Base-by-base conservation (phyloP, 2,329 filamentous ascomycete species). In the Epichloe typhina region DNA sequence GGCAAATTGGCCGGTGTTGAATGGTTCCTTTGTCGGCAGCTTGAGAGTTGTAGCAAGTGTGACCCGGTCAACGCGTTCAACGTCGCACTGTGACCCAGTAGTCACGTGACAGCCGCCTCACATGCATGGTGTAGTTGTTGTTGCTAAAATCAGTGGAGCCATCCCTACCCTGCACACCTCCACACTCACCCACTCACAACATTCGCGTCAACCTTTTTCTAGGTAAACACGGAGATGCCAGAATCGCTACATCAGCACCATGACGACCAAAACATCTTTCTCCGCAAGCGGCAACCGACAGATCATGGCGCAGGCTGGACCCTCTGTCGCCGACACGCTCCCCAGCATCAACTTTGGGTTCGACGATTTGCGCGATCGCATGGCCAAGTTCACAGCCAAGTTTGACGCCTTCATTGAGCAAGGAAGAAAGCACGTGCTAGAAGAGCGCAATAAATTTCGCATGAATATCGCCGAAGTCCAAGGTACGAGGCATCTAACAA, bases 321-420 rank as follows among this genome's bases (percentile, higher is more conserved):
- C 81, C 13, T 86, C 83, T 6, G 80, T 87, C 71, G 84, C 83
- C 41, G 85, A 89, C 64, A 80, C 81, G 47, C 80, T 98, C 8
- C 93, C 93, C 37, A 87, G 78, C 64, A 86, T 95, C 67, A 89
- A 95, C 68, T 97, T 98, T 66, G 89, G 89, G 52, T 97, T 97
- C 67, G 90, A 97, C 60, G 88, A 96, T 59, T 71, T 98, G 63
- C 90, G 91, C 69, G 88, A 91, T 62, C 86, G 89, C 69, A 97
- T 98, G 93, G 79, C 84, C 50, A 88, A 86, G 56, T 98, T 98
- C 66, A 96, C 86, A 0, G 77, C 81, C 8, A 85, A 82, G 59
- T 98, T 98, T 60, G 93, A 98, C 64, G 82, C 83, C 0, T 97
- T 96, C 60, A 96, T 98, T 56, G 91, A 95, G 62, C 83, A 87